Conservation (phyloP, 164 flowering plant genomes). For the Magnolia officinalis region DNA sequence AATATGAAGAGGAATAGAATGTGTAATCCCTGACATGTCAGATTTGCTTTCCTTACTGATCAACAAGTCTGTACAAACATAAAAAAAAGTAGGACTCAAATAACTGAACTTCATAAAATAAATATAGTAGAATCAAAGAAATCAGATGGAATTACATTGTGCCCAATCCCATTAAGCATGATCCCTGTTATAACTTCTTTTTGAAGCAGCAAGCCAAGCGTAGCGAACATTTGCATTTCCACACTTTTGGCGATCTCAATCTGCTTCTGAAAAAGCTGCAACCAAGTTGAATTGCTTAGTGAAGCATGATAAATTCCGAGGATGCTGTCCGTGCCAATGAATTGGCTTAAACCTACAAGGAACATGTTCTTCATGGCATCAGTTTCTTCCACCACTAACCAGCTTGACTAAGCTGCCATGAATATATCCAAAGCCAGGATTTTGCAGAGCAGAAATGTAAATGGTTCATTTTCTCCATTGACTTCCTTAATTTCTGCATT, state of each 20-base stretch:
- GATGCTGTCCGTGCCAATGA: too few species aligned
- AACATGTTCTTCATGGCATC: too few species aligned
- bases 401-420: too few species aligned
- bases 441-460: too few species aligned
- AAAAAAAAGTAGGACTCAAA: conserved; percentile 8
- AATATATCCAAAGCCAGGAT: too few species aligned
- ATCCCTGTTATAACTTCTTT: conserved; percentile 36
- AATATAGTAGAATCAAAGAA: background rate
- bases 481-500: too few species aligned
- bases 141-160: conserved; percentile 22
- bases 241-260: conserved; percentile 53
- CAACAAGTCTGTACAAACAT: conserved; percentile 32
- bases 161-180: conserved; percentile 63
- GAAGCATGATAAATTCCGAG: conserved; percentile 6
- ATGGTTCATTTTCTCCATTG: too few species aligned
- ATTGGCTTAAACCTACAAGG: too few species aligned
- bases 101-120: conserved; percentile 3
- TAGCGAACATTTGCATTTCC: conserved; percentile 73
- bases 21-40: conserved; percentile 9
- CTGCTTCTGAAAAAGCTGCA: conserved; percentile 70
- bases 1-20: conserved; percentile 21
- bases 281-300: conserved; percentile 30
- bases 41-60: conserved; percentile 30
- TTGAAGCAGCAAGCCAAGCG: conserved; percentile 83
- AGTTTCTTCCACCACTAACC: too few species aligned